These are phyloP conservation scores for Prunus persica DNA, from an alignment of 306 rosid species.

Conservation along the genomic window DNA sequence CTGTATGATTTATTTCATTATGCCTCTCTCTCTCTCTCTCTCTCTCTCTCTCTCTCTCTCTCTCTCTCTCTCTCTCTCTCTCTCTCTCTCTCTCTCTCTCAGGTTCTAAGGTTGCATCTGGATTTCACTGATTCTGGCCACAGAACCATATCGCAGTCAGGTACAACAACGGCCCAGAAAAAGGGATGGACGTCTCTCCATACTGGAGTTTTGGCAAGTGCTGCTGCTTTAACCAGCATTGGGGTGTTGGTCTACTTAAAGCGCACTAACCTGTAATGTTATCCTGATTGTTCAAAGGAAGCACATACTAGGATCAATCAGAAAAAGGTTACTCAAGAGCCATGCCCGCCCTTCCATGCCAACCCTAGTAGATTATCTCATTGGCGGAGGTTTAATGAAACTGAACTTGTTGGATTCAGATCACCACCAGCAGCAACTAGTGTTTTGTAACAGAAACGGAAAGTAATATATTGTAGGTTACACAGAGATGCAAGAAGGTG, in stretches of 20 bases:
- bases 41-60: constrained; percentile 1
- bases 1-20: neutral
- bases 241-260: constrained; percentile 61
- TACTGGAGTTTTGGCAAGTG: constrained; percentile 61
- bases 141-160: constrained; percentile 13
- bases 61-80: too few relatives aligned
- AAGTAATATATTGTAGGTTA: constrained; percentile 4
- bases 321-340: neutral
- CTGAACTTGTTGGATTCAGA: neutral
- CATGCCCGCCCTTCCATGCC: neutral
- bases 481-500: neutral
- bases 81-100: constrained; percentile 17
- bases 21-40: neutral
- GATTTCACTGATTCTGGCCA: constrained; percentile 46
- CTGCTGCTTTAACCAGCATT: constrained; percentile 49
- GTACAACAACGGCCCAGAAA: constrained; percentile 19
- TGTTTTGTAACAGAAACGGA: neutral
- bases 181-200: constrained; percentile 31
- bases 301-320: constrained; percentile 3
- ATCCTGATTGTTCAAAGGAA: neutral
- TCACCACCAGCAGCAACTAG: neutral
- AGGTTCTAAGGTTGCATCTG: constrained; percentile 83
- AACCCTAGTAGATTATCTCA: neutral
- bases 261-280: constrained; percentile 41
- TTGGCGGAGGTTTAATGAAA: constrained; percentile 1